Evolutionary conservation across 2,329 filamentous ascomycete species (phyloP), one percentile per base, ranked within the genome.

Genomic region (Cladophialophora chaetospira): DNA sequence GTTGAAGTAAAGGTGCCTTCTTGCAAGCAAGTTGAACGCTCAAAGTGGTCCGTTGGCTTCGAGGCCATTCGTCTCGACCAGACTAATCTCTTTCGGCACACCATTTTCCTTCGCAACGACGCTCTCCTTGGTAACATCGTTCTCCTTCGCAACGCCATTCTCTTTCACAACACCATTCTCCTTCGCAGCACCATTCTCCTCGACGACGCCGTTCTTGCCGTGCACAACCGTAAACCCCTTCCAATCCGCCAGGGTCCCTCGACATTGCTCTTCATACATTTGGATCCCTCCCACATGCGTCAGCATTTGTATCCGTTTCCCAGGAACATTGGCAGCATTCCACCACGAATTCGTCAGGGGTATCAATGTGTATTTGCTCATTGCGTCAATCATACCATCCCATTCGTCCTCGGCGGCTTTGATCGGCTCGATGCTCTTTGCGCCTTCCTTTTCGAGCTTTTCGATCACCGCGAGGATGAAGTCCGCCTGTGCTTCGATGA

Each of bases 251-350:
- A 62, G 19, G n/a, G 25, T 48, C 6, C 53, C 55, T 25, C 44
- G 50, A 28, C 53, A 58, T 29, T 50, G 44, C 1, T 11, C 38
- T 38, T 60, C 62, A 23, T 62, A 62, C 44, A 49, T 54, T 17
- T 58, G 36, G n/a, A 63, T 58, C 9, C 61, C 61, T 13, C 54
- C 43, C 5, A 44, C 21, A 26, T 61, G 61, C 6, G 55, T 61
- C 38, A 63, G 25, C 23, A 57, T 44, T 42, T 62, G 55, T 1
- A 56, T 31, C 26, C 46, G 56, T 71, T 85, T 85, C 0, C 77
- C 80, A 0, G 82, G 81, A 1, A 83, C 72, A 29, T 72, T 82
- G 0, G 75, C 77, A 2, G 82, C 82, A 77, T 83, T 82, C 62
- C 82, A 84, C 15, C 79, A 83, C 3, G 74, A 79, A n/a, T 68